Conservation (phyloP, 495 filamentous ascomycete species). For the Mytilinidion resinicola region DNA sequence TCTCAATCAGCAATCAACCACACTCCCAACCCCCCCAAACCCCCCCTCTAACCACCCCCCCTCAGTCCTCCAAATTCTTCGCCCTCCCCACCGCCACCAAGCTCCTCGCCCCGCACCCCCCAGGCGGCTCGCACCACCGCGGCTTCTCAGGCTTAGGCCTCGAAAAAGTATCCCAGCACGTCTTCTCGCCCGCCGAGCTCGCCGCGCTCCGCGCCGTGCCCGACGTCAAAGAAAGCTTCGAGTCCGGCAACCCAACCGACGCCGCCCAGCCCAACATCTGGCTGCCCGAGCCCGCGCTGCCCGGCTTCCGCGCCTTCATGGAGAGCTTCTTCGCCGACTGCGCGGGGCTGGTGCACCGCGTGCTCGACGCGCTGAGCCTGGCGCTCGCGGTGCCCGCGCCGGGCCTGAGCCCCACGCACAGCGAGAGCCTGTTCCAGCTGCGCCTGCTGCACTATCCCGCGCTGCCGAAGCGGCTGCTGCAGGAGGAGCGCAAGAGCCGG, state of each 20-base stretch:
- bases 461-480: slow-evolving; percentile 37
- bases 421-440: slow-evolving; percentile 41
- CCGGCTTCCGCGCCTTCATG: slow-evolving; percentile 56
- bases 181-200: slow-evolving; percentile 45
- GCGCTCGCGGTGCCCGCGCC: slow-evolving; percentile 17
- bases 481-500: slow-evolving; percentile 24
- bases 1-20: too few species aligned
- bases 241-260: slow-evolving; percentile 56
- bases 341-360: slow-evolving; percentile 12
- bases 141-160: slow-evolving; percentile 61
- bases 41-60: not conserved
- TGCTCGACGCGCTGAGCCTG: slow-evolving; percentile 23
- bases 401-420: slow-evolving; percentile 15
- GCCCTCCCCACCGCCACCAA: slow-evolving; percentile 43
- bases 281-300: slow-evolving; percentile 51
- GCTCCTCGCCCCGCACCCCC: slow-evolving; percentile 55
- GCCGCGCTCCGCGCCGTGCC: slow-evolving; percentile 38
- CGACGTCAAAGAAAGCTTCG: slow-evolving; percentile 58
- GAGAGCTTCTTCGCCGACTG: slow-evolving; percentile 45
- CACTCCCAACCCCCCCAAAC: not conserved
- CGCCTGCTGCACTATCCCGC: slow-evolving; percentile 62
- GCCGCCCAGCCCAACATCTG: slow-evolving; percentile 57
- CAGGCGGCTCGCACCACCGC: slow-evolving; percentile 50
- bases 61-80: slow-evolving; percentile 34
- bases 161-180: slow-evolving; percentile 59